Percentiles rank a stretch among this genome's conserved stretches.
phyloP scores from a whole-genome alignment of 148 eudicot species.

The Oxyria digyna region DNA sequence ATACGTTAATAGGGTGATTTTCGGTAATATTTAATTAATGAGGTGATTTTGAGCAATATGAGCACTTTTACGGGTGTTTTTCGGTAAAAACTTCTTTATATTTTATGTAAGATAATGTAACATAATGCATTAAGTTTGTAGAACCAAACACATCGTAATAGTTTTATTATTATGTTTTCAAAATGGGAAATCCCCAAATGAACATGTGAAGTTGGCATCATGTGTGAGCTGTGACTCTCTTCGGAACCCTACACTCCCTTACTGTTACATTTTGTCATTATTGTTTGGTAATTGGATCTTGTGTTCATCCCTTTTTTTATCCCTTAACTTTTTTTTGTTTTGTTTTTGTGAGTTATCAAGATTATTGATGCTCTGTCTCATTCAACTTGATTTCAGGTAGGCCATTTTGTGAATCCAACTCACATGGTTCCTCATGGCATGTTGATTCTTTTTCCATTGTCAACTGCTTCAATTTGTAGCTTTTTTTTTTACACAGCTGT shows the following conservation, averaged over 20 bases:
- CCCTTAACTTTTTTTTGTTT: no score
- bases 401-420: neutral
- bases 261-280: neutral
- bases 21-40: no score
- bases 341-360: neutral
- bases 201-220: constrained; percentile 5
- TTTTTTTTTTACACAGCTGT: neutral
- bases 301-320: neutral
- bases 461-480: neutral
- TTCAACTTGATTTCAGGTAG: neutral
- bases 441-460: neutral
- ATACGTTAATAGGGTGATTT: no score
- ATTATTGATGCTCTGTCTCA: neutral
- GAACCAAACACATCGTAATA: no score
- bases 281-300: neutral
- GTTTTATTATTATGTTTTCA: no score
- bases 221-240: constrained; percentile 2
- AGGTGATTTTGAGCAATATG: no score
- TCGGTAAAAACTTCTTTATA: no score
- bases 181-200: neutral
- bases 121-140: no score
- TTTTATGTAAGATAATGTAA: no score
- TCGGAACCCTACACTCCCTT: neutral
- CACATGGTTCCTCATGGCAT: neutral
- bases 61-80: no score